Conservation (phyloP, 352 stramenopile genomes). For the Globisporangium parvum region DNA sequence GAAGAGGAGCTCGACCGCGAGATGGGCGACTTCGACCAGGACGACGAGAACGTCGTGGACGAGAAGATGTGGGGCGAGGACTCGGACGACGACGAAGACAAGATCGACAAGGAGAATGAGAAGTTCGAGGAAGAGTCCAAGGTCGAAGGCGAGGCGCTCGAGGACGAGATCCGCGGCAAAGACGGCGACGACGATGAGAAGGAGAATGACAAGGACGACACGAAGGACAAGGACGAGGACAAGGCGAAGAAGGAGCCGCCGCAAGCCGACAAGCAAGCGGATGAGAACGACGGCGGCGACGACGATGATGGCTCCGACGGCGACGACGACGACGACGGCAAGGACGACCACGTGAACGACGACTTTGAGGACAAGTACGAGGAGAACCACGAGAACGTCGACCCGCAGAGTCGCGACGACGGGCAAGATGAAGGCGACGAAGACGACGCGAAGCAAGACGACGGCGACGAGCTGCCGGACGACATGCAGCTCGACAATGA, state of each 20-base stretch:
- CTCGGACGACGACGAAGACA: slow-evolving; percentile 89
- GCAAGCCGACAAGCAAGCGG: slow-evolving; percentile 38
- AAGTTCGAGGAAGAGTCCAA: slow-evolving; percentile 90
- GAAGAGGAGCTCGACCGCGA: slow-evolving; percentile 97
- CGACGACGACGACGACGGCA: slow-evolving; percentile 40
- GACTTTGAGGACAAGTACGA: slow-evolving; percentile 86
- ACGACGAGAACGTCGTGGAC: slow-evolving; percentile 98
- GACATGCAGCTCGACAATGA: slow-evolving; percentile 83
- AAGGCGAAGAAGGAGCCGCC: slow-evolving; percentile 28
- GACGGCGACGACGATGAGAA: slow-evolving; percentile 83
- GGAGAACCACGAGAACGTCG: slow-evolving; percentile 59
- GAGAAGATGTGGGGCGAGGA: slow-evolving; percentile 98
- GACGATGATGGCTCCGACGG: slow-evolving; percentile 29
- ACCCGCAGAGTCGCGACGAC: slow-evolving; percentile 49
- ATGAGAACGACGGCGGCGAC: slow-evolving; percentile 20
- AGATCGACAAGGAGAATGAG: slow-evolving; percentile 95
- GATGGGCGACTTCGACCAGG: slow-evolving; percentile 96
- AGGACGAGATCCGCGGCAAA: slow-evolving; percentile 88
- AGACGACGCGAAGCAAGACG: slow-evolving; percentile 39
- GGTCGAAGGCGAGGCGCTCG: slow-evolving; percentile 67
- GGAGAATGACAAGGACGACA: slow-evolving; percentile 63
- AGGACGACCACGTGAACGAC: slow-evolving; percentile 89
- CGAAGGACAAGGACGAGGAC: slow-evolving; percentile 35
- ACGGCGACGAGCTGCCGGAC: slow-evolving; percentile 72
- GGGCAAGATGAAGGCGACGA: slow-evolving; percentile 43